Evolutionary conservation across 2,329 filamentous ascomycete species (phyloP), one percentile per base, ranked within the genome.

Genomic region (Penicillium sp.): DNA sequence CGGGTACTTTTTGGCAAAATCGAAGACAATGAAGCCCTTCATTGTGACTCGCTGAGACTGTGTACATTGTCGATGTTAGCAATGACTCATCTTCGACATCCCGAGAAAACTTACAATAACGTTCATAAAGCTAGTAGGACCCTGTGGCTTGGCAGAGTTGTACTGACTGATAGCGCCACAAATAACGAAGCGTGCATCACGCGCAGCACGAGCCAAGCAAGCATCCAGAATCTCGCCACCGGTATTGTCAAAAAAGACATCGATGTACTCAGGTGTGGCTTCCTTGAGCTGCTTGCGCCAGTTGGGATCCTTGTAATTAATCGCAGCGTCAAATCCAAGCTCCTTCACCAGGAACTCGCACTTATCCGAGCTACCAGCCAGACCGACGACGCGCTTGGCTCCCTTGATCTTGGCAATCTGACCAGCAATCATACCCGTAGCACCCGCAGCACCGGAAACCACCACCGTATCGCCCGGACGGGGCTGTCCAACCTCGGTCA

Each of bases 361-460:
- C 72, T 89, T 89, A 32, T 85, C 81, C 31, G 81, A 77, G 46
- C 76, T 79, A 0, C 86, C 86, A 0, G 83, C 83, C 53, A 88
- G 75, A 6, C 85, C 86, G 20, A 86, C 68, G 10, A 88, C 81
- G 2, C 76, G 63, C 57, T 73, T 80, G 70, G 58, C 79, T 10
- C 85, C 87, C 67, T 83, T 82, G 46, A 89, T 71, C 74, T 88
- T 89, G 15, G 86, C 86, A 57, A 91, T 88, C 71, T 92, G 88
- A 0, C 86, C 87, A 0, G 82, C 87, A 1, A 91, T 81, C 62
- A 80, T 86, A 1, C 88, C 88, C 0, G 88, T 91, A 0, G 87
- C 88, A 2, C 88, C 88, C 0, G 88, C 88, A 1, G 88, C 88
- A 6, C 86, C 87, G 7, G 82, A 87, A 0, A 92, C 84, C 6